Conservation (phyloP, 495 filamentous ascomycete genomes). For the Neohortaea acidophila region DNA sequence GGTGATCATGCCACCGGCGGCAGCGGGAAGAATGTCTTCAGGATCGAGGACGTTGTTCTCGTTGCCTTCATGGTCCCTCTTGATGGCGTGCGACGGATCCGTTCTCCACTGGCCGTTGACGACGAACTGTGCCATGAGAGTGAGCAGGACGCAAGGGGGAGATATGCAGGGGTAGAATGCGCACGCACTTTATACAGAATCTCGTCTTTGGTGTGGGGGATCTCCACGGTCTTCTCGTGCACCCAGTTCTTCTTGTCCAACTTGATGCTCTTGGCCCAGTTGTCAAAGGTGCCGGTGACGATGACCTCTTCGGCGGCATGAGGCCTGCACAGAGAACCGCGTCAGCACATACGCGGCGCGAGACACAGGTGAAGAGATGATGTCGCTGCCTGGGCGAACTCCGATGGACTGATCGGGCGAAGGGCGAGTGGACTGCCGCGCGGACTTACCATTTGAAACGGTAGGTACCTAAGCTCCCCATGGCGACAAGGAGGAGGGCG, state of each 20-base stretch:
- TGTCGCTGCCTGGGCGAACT: too few relatives aligned
- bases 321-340: too few relatives aligned
- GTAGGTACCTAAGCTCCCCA: too few relatives aligned
- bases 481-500: too few relatives aligned
- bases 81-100: slow-evolving; percentile 60
- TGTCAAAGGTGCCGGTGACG: slow-evolving; percentile 90
- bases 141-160: not conserved
- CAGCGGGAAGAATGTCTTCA: slow-evolving; percentile 42
- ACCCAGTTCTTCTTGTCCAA: slow-evolving; percentile 54
- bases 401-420: too few relatives aligned
- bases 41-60: slow-evolving; percentile 78
- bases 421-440: too few relatives aligned
- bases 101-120: slow-evolving; percentile 79
- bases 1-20: slow-evolving; percentile 42
- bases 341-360: too few relatives aligned
- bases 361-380: too few relatives aligned
- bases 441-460: too few relatives aligned
- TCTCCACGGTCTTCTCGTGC: slow-evolving; percentile 63
- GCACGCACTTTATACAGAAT: slow-evolving; percentile 36
- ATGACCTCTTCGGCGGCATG: too few relatives aligned
- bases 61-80: slow-evolving; percentile 61
- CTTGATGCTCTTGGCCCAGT: slow-evolving; percentile 73
- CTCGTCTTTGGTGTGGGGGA: slow-evolving; percentile 48
- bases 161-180: not conserved
- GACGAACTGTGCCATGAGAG: slow-evolving; percentile 50